Conservation (phyloP, 31 red algal species). For the Porphyra umbilicalis region DNA sequence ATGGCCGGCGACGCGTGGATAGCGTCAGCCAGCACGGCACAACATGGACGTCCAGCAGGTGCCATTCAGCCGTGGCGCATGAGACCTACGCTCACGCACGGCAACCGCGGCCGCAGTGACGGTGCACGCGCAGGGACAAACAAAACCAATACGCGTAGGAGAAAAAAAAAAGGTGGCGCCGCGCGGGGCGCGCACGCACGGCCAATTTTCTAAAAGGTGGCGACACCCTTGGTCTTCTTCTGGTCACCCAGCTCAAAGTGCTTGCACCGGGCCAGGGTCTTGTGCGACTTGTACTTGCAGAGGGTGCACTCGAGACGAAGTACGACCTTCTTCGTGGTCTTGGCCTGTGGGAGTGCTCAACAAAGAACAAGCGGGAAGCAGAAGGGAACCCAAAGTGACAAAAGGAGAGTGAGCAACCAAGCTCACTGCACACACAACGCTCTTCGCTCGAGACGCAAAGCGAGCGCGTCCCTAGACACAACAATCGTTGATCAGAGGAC, state of each 20-base stretch:
- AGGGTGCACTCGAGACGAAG: slow-evolving; percentile 79
- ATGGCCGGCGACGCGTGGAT: no score
- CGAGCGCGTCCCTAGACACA: background rate
- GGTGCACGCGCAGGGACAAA: no score
- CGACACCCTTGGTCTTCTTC: slow-evolving; percentile 93
- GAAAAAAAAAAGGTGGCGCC: background rate
- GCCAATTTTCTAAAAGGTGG: slow-evolving; percentile 46
- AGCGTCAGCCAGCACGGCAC: no score
- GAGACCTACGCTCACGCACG: no score
- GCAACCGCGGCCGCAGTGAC: no score
- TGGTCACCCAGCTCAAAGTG: slow-evolving; percentile 98
- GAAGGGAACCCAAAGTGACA: background rate
- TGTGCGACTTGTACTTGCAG: slow-evolving; percentile 80
- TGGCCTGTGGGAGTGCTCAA: slow-evolving; percentile 47
- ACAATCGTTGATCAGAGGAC: no score
- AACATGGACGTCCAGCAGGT: no score
- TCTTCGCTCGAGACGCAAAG: background rate
- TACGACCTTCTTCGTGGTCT: slow-evolving; percentile 99
- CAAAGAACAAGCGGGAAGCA: background rate
- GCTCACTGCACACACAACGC: no score
- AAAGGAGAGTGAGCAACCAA: background rate
- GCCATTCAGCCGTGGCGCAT: no score
- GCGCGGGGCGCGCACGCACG: background rate
- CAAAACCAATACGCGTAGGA: no score
- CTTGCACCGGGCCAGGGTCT: slow-evolving; percentile 91